Conservation (phyloP, 345 rosid genomes). For the Bruguiera gymnorhiza region DNA sequence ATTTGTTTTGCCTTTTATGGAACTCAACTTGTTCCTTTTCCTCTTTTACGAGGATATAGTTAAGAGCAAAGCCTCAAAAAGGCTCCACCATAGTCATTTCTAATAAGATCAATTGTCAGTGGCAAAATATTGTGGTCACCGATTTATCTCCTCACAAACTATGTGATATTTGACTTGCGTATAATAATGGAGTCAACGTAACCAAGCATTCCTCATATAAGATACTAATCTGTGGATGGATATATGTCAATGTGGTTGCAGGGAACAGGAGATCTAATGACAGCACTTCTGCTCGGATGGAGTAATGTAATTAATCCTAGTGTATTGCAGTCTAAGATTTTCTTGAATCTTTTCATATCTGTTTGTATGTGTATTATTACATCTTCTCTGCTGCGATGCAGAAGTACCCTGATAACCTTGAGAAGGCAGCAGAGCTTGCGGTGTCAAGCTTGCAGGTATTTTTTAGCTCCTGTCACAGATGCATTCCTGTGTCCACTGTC, state of each 20-base stretch:
- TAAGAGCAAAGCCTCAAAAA: background rate
- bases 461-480: background rate
- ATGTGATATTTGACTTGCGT: too few species aligned
- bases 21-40: background rate
- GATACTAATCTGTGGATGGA: too few species aligned
- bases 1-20: background rate
- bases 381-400: conserved; percentile 28
- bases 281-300: conserved; percentile 98
- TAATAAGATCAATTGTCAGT: too few species aligned
- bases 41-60: background rate
- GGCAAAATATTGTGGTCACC: too few species aligned
- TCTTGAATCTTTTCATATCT: background rate
- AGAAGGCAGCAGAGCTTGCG: conserved; percentile 92
- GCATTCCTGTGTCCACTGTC: too few species aligned
- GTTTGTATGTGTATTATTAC: conserved; percentile 1
- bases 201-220: too few species aligned
- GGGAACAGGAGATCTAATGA: conserved; percentile 99
- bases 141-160: too few species aligned
- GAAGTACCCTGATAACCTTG: conserved; percentile 86
- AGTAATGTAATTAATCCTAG: conserved; percentile 63
- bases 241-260: conserved; percentile 12
- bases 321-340: background rate
- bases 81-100: background rate
- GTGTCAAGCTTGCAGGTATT: conserved; percentile 94
- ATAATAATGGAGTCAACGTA: too few species aligned